Conservation (phyloP, 2,329 filamentous ascomycete species). For the Dryadomyces quercivorus region DNA sequence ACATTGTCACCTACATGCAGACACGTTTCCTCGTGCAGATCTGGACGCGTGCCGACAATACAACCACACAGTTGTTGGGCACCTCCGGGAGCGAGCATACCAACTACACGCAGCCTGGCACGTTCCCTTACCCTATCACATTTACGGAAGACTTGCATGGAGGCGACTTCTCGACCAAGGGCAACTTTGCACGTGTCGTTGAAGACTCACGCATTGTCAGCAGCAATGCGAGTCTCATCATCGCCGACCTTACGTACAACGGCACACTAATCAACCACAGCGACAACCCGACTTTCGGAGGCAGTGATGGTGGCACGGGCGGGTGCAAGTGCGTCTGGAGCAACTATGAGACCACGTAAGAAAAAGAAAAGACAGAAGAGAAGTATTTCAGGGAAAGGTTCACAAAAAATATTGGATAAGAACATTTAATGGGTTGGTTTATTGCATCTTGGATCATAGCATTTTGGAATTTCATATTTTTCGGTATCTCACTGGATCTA, state of each 20-base stretch:
- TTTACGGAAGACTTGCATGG: conserved; percentile 51
- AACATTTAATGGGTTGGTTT: no score
- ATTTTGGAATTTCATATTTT: no score
- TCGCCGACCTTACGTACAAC: conserved; percentile 36
- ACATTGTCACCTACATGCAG: conserved; percentile 45
- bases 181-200: conserved; percentile 41
- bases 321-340: conserved; percentile 51
- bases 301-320: conserved; percentile 50
- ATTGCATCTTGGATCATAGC: no score
- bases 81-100: conserved; percentile 14
- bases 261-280: conserved; percentile 40
- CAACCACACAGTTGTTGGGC: conserved; percentile 25
- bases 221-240: conserved; percentile 30
- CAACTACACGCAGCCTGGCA: conserved; percentile 34
- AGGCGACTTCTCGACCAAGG: conserved; percentile 38
- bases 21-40: conserved; percentile 53
- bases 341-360: conserved; percentile 28
- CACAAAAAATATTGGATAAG: not conserved
- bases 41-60: conserved; percentile 42
- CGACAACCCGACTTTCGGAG: conserved; percentile 36
- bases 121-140: conserved; percentile 53
- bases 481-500: no score
- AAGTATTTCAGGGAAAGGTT: not conserved
- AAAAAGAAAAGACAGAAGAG: not conserved
- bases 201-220: conserved; percentile 27